phyloP scores from a whole-genome alignment of 2,329 filamentous ascomycete genomes.

The Aspergillus sp. region DNA sequence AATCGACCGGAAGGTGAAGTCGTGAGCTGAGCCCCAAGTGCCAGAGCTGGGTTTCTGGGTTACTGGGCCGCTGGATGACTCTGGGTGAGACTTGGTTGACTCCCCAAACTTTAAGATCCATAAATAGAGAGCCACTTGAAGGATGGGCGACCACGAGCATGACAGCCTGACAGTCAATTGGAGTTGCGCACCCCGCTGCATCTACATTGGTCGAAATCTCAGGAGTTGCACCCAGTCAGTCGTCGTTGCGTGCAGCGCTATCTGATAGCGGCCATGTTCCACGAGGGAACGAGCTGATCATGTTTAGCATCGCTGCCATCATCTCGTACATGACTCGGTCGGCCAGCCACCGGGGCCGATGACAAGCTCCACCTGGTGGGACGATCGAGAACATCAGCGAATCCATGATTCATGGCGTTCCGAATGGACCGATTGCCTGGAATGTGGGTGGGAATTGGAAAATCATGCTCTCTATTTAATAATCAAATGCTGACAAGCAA shows the following conservation, averaged over 20 bases:
- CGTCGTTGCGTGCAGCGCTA: background rate
- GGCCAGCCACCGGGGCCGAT: background rate
- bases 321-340: constrained; percentile 13
- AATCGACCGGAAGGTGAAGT: background rate
- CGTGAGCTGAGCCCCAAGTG: background rate
- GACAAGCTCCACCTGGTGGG: constrained; percentile 12
- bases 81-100: background rate
- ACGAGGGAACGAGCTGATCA: background rate
- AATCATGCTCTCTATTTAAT: too few species aligned
- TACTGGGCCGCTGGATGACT: background rate
- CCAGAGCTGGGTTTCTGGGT: background rate
- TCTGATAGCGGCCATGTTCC: background rate
- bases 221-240: background rate
- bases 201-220: background rate
- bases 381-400: constrained; percentile 19
- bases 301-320: background rate
- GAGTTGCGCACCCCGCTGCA: background rate
- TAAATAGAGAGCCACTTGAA: background rate
- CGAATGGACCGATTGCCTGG: background rate
- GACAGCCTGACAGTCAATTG: background rate
- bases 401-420: constrained; percentile 11
- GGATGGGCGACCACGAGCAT: constrained; percentile 4
- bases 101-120: constrained; percentile 6
- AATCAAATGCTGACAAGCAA: too few species aligned
- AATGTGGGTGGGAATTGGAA: background rate